phyloP scores from a whole-genome alignment of 2,329 filamentous ascomycete species.

The Aspergillus carbonarius region DNA sequence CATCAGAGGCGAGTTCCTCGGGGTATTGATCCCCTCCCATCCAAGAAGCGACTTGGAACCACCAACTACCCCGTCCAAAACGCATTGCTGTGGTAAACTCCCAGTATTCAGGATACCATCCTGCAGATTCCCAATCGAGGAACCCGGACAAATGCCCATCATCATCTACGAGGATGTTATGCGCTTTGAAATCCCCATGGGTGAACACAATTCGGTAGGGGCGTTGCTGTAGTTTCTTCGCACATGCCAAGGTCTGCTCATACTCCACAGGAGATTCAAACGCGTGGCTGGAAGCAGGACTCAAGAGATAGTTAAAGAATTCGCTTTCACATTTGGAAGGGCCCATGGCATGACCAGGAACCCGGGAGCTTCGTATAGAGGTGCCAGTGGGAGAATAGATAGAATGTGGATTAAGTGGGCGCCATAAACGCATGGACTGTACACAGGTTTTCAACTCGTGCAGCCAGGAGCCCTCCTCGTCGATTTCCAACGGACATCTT shows the following conservation, averaged over 20 bases:
- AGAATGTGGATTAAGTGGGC: slow-evolving; percentile 19
- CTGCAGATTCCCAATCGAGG: not conserved
- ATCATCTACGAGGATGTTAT: not conserved
- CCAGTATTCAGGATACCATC: not conserved
- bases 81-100: slow-evolving; percentile 24
- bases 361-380: slow-evolving; percentile 29
- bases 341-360: slow-evolving; percentile 35
- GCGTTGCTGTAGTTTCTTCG: slow-evolving; percentile 13
- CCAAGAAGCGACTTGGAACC: slow-evolving; percentile 23
- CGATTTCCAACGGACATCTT: slow-evolving; percentile 24
- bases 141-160: not conserved
- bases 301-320: slow-evolving; percentile 33
- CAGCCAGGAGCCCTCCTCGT: slow-evolving; percentile 33
- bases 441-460: slow-evolving; percentile 37
- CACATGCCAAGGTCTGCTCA: slow-evolving; percentile 22
- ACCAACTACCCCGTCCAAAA: slow-evolving; percentile 21
- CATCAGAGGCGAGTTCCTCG: slow-evolving; percentile 20
- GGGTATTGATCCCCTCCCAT: slow-evolving; percentile 20
- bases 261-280: slow-evolving; percentile 30
- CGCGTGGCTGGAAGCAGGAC: slow-evolving; percentile 25
- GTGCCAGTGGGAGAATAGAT: slow-evolving; percentile 37
- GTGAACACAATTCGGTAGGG: not conserved
- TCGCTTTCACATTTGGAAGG: slow-evolving; percentile 28
- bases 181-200: not conserved
- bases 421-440: slow-evolving; percentile 37